A percentile compares a stretch with the other conserved stretches of the same genome.
Conservation (phyloP, 441 rosid genomes). For the Dalechampia spathulata region DNA sequence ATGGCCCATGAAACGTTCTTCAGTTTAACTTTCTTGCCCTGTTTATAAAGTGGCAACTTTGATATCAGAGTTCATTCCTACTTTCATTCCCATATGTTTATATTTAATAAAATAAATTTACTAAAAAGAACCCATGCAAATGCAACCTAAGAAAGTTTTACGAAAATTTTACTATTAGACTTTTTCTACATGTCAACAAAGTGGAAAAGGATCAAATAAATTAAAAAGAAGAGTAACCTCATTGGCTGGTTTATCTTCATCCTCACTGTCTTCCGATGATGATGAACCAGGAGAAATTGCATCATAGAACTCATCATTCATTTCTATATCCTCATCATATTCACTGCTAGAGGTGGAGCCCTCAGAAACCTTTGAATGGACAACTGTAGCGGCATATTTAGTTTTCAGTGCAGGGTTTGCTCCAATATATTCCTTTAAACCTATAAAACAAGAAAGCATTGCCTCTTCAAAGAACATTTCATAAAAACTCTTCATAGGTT, state of each 20-base stretch:
- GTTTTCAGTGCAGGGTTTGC: slow-evolving; percentile 80
- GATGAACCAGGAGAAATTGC: slow-evolving; percentile 66
- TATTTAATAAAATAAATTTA: neutral
- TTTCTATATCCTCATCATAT: slow-evolving; percentile 50
- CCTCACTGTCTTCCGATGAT: slow-evolving; percentile 67
- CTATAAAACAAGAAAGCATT: slow-evolving; percentile 31
- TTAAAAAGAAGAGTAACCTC: slow-evolving; percentile 29
- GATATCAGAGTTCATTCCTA: slow-evolving; percentile 16
- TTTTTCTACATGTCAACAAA: neutral
- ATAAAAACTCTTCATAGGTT: no score
- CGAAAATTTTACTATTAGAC: neutral
- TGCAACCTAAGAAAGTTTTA: neutral
- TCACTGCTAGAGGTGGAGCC: slow-evolving; percentile 37
- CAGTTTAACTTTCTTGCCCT: slow-evolving; percentile 67
- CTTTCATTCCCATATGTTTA: slow-evolving; percentile 2
- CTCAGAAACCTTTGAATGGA: slow-evolving; percentile 51
- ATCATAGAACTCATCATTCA: slow-evolving; percentile 89
- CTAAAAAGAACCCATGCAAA: neutral
- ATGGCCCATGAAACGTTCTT: slow-evolving; percentile 95
- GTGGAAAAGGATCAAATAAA: neutral
- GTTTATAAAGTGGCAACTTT: slow-evolving; percentile 22
- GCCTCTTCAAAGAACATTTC: neutral
- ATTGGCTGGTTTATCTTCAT: slow-evolving; percentile 31
- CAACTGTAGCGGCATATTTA: slow-evolving; percentile 42
- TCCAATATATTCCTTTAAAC: slow-evolving; percentile 88